phyloP scores from a whole-genome alignment of 1,284 basidiomycete genomes.

The Neolentinus lepideus region DNA sequence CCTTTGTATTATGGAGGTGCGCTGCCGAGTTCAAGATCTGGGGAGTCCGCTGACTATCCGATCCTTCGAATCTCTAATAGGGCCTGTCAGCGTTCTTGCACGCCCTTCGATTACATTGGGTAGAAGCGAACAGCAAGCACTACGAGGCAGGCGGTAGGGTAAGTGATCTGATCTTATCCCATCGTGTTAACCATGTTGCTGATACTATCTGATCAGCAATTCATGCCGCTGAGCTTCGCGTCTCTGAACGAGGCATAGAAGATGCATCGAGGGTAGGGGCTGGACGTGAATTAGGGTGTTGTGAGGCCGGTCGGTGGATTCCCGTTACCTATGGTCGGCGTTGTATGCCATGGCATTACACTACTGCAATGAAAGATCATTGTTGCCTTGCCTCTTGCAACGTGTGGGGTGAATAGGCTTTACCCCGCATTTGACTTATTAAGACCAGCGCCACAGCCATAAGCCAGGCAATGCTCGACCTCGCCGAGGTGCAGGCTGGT shows the following conservation, averaged over 20 bases:
- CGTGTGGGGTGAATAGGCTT: background rate
- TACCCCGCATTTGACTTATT: background rate
- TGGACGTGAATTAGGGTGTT: background rate
- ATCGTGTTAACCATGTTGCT: conserved; percentile 16
- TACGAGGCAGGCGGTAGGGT: conserved; percentile 88
- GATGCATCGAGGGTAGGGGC: background rate
- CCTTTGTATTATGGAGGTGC: conserved; percentile 90
- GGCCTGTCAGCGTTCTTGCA: conserved; percentile 94
- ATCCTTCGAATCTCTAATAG: conserved; percentile 26
- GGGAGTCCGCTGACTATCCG: background rate
- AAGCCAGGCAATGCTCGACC: background rate
- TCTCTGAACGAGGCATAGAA: conserved; percentile 7
- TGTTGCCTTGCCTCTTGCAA: background rate
- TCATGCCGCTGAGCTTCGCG: conserved; percentile 62
- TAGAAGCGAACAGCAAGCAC: conserved; percentile 96
- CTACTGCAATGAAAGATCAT: background rate
- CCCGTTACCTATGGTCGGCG: background rate
- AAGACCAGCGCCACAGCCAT: background rate
- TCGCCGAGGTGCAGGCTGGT: background rate
- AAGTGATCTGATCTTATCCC: conserved; percentile 28
- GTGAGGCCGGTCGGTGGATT: background rate
- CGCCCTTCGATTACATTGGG: conserved; percentile 96
- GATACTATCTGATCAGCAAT: conserved; percentile 39
- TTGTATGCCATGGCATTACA: background rate
- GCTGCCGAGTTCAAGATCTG: conserved; percentile 19